These are phyloP conservation scores for Pseudocercospora macadamiae DNA, from an alignment of 2,329 filamentous ascomycete genomes.

Conservation along the genomic window DNA sequence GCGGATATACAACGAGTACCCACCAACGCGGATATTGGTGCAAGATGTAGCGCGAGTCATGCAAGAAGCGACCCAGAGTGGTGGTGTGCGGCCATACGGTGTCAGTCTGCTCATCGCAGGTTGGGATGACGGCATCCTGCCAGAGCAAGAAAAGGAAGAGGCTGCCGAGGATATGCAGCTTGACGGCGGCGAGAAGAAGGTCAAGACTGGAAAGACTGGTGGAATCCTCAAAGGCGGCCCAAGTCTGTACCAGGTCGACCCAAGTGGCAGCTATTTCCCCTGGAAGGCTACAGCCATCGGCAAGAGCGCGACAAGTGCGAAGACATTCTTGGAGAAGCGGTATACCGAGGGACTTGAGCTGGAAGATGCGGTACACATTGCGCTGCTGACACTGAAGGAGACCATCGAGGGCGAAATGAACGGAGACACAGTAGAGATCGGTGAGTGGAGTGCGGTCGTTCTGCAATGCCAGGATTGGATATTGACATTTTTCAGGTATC, in stretches of 20 bases:
- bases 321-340: slow-evolving; percentile 98
- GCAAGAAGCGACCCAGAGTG: slow-evolving; percentile 98
- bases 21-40: slow-evolving; percentile 97
- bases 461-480: no score
- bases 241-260: slow-evolving; percentile 97
- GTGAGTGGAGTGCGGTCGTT: no score
- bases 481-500: slow-evolving; percentile 66
- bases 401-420: slow-evolving; percentile 99
- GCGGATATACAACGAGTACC: slow-evolving; percentile 99
- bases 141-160: slow-evolving; percentile 72
- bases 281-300: slow-evolving; percentile 99
- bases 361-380: slow-evolving; percentile 98
- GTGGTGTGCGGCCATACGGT: slow-evolving; percentile 94
- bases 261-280: slow-evolving; percentile 97
- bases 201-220: slow-evolving; percentile 81
- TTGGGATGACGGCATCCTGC: slow-evolving; percentile 96
- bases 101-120: slow-evolving; percentile 94
- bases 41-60: slow-evolving; percentile 97
- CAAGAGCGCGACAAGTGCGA: slow-evolving; percentile 96
- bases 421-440: slow-evolving; percentile 91
- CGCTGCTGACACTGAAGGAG: slow-evolving; percentile 94
- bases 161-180: slow-evolving; percentile 56
- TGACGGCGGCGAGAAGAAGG: slow-evolving; percentile 69
- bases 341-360: slow-evolving; percentile 97
- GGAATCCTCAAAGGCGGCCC: slow-evolving; percentile 94